phyloP scores from a whole-genome alignment of 768 basidiomycete genomes.

The Lyophyllum atratum region DNA sequence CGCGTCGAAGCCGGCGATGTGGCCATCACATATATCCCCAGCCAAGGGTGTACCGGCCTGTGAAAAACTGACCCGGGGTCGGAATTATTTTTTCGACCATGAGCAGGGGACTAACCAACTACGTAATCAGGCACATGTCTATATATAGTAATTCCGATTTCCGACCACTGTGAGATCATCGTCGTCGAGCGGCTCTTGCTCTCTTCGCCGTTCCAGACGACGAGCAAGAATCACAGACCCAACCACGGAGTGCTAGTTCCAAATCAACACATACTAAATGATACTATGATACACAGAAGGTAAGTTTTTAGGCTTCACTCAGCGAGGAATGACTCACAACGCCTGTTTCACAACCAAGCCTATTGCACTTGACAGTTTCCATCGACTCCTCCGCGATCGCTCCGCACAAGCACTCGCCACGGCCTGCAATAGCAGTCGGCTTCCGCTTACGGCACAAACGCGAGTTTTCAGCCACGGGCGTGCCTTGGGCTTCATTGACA shows the following conservation, averaged over 20 bases:
- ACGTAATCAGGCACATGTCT: slow-evolving; percentile 1
- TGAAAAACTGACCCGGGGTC: background rate
- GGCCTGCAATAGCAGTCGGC: too few relatives aligned
- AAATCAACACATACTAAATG: background rate
- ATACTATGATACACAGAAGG: background rate
- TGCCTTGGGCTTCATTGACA: too few relatives aligned
- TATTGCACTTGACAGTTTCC: background rate
- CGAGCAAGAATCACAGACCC: background rate
- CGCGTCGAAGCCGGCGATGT: too few relatives aligned
- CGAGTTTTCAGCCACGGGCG: too few relatives aligned
- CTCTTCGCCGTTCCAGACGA: background rate
- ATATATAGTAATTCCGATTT: background rate
- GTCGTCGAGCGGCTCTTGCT: background rate
- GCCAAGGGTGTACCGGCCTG: background rate
- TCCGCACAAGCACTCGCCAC: too few relatives aligned
- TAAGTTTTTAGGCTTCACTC: background rate
- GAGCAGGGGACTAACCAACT: background rate
- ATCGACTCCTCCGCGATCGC: too few relatives aligned
- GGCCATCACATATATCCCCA: background rate
- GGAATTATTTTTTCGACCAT: background rate
- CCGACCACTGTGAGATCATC: background rate
- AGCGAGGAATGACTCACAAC: background rate
- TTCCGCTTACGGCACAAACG: too few relatives aligned
- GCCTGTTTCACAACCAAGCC: background rate
- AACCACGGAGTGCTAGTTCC: background rate